These are phyloP conservation scores for Colletotrichum chrysophilum DNA, from an alignment of 2,329 filamentous ascomycete genomes.

Conservation along the genomic window DNA sequence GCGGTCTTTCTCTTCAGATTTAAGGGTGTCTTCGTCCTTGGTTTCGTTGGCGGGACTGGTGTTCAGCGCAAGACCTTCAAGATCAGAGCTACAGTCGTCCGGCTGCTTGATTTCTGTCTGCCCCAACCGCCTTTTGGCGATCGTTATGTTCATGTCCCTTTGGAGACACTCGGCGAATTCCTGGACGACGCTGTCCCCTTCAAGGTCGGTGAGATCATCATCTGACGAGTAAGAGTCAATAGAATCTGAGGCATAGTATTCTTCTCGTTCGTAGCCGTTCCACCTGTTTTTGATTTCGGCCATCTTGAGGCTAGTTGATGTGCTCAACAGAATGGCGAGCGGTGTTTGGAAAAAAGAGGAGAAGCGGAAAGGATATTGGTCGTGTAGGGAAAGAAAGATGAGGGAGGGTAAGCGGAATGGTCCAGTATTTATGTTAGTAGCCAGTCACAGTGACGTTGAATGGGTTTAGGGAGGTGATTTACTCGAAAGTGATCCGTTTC, in stretches of 20 bases:
- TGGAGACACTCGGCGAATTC: background rate
- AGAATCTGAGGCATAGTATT: background rate
- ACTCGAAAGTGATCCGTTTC: too few species aligned
- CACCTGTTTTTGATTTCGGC: fast-evolving
- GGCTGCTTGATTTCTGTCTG: background rate
- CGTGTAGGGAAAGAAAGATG: background rate
- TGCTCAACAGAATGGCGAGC: fast-evolving
- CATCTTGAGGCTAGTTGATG: background rate
- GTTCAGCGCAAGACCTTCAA: background rate
- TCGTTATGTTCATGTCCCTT: background rate
- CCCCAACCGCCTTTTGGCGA: background rate
- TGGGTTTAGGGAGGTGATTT: background rate
- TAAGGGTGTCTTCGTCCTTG: background rate
- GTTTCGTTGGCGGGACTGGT: background rate
- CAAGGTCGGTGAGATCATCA: background rate
- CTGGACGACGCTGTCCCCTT: background rate
- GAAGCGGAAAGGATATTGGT: too few species aligned
- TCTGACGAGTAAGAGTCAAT: background rate
- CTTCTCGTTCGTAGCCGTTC: fast-evolving
- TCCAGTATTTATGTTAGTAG: background rate
- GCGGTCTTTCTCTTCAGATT: background rate
- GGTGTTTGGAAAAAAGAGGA: background rate
- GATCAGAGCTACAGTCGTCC: background rate
- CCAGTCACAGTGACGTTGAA: background rate
- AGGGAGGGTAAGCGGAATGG: background rate